These are phyloP conservation scores for Aspergillus brunneoviolaceus DNA, from an alignment of 2,329 filamentous ascomycete genomes.

Conservation along the genomic window DNA sequence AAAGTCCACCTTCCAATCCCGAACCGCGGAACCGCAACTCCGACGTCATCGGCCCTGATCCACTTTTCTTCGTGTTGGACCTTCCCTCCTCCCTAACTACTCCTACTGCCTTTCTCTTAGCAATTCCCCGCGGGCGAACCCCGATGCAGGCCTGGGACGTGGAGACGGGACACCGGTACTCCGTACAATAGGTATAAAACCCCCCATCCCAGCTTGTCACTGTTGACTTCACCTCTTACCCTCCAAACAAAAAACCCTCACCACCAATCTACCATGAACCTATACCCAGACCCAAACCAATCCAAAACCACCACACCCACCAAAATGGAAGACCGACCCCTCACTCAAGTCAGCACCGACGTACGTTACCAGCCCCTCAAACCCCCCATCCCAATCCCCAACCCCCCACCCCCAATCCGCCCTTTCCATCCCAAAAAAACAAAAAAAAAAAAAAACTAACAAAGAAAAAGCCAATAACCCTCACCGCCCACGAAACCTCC, in stretches of 20 bases:
- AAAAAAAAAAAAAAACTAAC: neutral
- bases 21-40: neutral
- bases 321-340: conserved; percentile 28
- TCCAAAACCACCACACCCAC: neutral
- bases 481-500: conserved; percentile 33
- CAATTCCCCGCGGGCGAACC: neutral
- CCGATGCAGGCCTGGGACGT: neutral
- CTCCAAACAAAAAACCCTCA: too few species aligned
- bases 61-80: neutral
- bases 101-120: too few species aligned
- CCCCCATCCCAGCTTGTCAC: neutral
- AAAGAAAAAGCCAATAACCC: conserved; percentile 24
- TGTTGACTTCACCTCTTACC: too few species aligned
- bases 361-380: conserved; percentile 17
- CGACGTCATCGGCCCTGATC: neutral
- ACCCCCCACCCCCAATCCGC: neutral
- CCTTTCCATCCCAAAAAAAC: neutral
- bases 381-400: neutral
- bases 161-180: too few species aligned
- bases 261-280: too few species aligned
- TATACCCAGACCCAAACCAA: neutral
- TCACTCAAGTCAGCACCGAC: conserved; percentile 32
- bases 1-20: too few species aligned
- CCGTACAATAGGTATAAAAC: neutral
- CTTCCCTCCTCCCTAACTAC: neutral